Percentiles rank a stretch among this genome's conserved stretches.
These are phyloP conservation scores for Neonectria coccinea DNA, from an alignment of 2,329 filamentous ascomycete genomes.

Conservation along the genomic window DNA sequence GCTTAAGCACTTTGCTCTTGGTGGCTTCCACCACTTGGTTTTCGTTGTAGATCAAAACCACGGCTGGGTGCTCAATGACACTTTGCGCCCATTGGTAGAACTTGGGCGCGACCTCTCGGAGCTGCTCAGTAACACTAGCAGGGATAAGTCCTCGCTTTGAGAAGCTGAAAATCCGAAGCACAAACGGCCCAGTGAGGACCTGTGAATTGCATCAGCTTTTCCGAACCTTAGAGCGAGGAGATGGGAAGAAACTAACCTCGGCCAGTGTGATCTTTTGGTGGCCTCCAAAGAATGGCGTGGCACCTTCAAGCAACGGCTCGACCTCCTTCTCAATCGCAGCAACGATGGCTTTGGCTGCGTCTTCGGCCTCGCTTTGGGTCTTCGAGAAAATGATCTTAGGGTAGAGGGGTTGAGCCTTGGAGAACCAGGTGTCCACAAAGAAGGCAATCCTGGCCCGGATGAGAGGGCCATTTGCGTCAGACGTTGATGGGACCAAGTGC, in stretches of 20 bases:
- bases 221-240: rapidly evolving
- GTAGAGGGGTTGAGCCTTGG: slow-evolving; percentile 66
- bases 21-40: slow-evolving; percentile 32
- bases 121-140: slow-evolving; percentile 55
- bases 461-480: slow-evolving; percentile 66
- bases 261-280: slow-evolving; percentile 75
- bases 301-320: slow-evolving; percentile 73
- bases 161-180: slow-evolving; percentile 69
- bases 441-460: slow-evolving; percentile 74
- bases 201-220: slow-evolving; percentile 42
- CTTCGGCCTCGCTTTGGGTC: slow-evolving; percentile 62
- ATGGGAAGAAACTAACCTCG: slow-evolving; percentile 65
- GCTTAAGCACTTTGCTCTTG: slow-evolving; percentile 38
- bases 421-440: slow-evolving; percentile 77
- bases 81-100: slow-evolving; percentile 76
- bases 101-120: slow-evolving; percentile 69
- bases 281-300: slow-evolving; percentile 73
- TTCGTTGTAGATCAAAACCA: slow-evolving; percentile 72
- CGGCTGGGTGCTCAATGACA: slow-evolving; percentile 72
- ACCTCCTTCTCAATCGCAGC: slow-evolving; percentile 74
- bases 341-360: slow-evolving; percentile 63
- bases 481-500: slow-evolving; percentile 70
- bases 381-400: slow-evolving; percentile 61
- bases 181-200: slow-evolving; percentile 75
- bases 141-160: slow-evolving; percentile 67